Conservation (phyloP, 306 rosid genomes). For the Castanopsis chinensis region DNA sequence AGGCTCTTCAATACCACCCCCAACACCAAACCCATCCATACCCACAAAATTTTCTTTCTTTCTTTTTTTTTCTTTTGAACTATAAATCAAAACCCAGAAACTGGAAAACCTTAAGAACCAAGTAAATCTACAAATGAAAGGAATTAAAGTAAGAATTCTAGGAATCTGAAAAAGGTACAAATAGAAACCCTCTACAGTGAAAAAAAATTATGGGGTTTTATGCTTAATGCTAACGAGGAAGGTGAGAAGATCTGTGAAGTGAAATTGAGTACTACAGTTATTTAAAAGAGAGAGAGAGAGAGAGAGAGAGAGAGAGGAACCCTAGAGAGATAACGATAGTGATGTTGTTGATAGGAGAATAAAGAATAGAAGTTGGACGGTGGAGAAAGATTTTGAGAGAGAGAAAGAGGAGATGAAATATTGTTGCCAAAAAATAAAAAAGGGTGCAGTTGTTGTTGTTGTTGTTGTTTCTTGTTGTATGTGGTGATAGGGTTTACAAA, state of each 20-base stretch:
- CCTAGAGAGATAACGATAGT: slow-evolving; percentile 58
- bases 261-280: slow-evolving; percentile 25
- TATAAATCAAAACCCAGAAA: slow-evolving; percentile 24
- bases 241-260: slow-evolving; percentile 43
- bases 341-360: slow-evolving; percentile 2
- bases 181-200: slow-evolving; percentile 26
- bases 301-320: slow-evolving; percentile 46
- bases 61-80: not conserved
- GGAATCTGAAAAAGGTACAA: not conserved
- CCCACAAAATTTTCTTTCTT: slow-evolving; percentile 8
- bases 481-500: too few species aligned
- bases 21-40: slow-evolving; percentile 78
- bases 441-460: not conserved
- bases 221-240: slow-evolving; percentile 20
- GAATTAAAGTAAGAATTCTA: slow-evolving; percentile 11
- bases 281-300: slow-evolving; percentile 18
- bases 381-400: slow-evolving; percentile 17
- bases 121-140: slow-evolving; percentile 2
- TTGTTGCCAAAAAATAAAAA: not conserved
- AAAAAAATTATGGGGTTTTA: slow-evolving; percentile 32
- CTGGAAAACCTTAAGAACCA: slow-evolving; percentile 13
- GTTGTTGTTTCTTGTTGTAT: not conserved
- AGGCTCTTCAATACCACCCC: slow-evolving; percentile 57
- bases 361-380: slow-evolving; percentile 6
- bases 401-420: not conserved